These are phyloP conservation scores for Leishmania tropica DNA, from an alignment of 208 protist species.

Conservation along the genomic window DNA sequence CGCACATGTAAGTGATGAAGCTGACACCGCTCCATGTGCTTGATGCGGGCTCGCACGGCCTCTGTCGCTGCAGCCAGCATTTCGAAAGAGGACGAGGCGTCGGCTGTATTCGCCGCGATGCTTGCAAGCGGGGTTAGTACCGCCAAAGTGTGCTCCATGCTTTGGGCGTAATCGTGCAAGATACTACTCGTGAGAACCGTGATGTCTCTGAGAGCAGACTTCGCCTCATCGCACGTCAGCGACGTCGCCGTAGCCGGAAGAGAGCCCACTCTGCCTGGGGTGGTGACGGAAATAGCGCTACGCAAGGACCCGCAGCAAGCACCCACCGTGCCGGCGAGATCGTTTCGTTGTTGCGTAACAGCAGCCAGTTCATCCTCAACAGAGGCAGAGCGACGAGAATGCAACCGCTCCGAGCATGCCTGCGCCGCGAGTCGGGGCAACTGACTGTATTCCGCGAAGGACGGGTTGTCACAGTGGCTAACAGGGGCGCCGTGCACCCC, in stretches of 20 bases:
- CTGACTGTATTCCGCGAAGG: not conserved
- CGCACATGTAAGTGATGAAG: not conserved
- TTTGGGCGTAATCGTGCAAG: not conserved
- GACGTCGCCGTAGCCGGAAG: not conserved
- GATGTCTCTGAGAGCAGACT: not conserved
- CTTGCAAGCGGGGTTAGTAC: not conserved
- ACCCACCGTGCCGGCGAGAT: not conserved
- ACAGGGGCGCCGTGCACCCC: not conserved
- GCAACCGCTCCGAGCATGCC: not conserved
- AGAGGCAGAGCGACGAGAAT: not conserved
- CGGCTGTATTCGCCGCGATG: not conserved
- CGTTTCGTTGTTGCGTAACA: constrained; percentile 7
- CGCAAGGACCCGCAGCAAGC: not conserved
- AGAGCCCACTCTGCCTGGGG: not conserved
- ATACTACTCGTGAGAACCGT: not conserved
- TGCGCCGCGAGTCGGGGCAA: constrained; percentile 9
- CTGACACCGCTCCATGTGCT: constrained; percentile 9
- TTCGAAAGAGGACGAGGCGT: not conserved
- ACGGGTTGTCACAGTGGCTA: not conserved
- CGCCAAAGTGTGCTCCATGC: not conserved
- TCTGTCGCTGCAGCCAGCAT: not conserved
- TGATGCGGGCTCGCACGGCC: not conserved
- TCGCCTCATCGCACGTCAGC: not conserved
- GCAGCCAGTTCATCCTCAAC: not conserved
- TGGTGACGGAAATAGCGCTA: not conserved